A percentile compares a stretch with the other conserved stretches of the same genome.
These are phyloP conservation scores for Rhodofomes roseus DNA, from an alignment of 1,284 basidiomycete genomes.

Conservation along the genomic window DNA sequence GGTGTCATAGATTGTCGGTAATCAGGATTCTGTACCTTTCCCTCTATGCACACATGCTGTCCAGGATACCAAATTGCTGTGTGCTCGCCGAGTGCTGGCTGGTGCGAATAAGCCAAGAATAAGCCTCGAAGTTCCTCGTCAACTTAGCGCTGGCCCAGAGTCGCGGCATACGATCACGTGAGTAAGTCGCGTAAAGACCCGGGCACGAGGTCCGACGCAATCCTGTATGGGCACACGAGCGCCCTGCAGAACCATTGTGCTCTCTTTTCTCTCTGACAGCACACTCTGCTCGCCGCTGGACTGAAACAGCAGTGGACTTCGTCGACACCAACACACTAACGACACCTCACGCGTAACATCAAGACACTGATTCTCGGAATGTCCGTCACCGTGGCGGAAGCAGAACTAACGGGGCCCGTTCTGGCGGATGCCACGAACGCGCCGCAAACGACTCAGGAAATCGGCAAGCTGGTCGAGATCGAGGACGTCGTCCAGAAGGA, in stretches of 20 bases:
- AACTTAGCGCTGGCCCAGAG: neutral
- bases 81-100: neutral
- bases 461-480: neutral
- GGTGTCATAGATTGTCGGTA: neutral
- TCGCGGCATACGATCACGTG: constrained; percentile 5
- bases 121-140: neutral
- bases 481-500: constrained; percentile 3
- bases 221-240: constrained; percentile 9
- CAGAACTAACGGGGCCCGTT: constrained; percentile 2
- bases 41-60: neutral
- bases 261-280: constrained; percentile 2
- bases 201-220: constrained; percentile 6
- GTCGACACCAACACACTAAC: constrained; percentile 11
- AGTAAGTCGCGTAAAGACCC: constrained; percentile 3
- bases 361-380: constrained; percentile 8
- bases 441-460: constrained; percentile 8
- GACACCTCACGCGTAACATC: neutral
- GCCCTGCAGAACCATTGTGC: constrained; percentile 2
- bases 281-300: neutral
- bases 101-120: too few species aligned
- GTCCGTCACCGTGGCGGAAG: constrained; percentile 25
- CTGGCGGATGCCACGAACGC: constrained; percentile 13
- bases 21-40: neutral
- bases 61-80: neutral
- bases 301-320: neutral